Percentiles rank a stretch among this genome's conserved stretches.
phyloP scores from a whole-genome alignment of 2,329 filamentous ascomycete species.

The Pyrenochaeta sp. region DNA sequence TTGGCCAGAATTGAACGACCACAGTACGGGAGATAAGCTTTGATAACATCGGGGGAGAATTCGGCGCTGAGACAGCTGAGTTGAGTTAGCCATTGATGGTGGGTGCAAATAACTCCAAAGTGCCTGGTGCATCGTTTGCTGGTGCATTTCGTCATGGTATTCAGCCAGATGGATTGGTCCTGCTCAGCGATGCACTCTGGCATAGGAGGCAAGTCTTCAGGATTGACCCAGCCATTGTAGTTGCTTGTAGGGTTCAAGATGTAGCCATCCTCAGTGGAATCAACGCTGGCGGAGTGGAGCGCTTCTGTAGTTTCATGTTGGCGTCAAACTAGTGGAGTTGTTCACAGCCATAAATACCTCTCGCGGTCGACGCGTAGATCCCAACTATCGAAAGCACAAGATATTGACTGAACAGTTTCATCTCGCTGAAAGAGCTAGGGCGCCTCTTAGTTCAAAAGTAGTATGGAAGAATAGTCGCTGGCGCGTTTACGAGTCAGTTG shows the following conservation, averaged over 20 bases:
- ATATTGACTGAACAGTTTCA: too few species aligned
- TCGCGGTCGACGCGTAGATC: too few species aligned
- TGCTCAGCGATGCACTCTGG: conserved; percentile 49
- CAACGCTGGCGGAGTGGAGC: neutral
- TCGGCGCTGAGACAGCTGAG: conserved; percentile 42
- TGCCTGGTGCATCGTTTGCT: conserved; percentile 38
- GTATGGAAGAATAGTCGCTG: too few species aligned
- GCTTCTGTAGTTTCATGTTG: neutral
- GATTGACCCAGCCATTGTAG: conserved; percentile 43
- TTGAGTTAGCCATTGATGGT: conserved; percentile 45
- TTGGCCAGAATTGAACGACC: conserved; percentile 44
- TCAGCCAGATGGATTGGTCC: conserved; percentile 41
- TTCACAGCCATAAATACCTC: too few species aligned
- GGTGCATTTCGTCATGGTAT: conserved; percentile 43
- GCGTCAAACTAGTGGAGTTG: neutral
- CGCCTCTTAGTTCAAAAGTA: too few species aligned
- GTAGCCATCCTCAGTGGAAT: neutral
- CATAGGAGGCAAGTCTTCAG: conserved; percentile 45
- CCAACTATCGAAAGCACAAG: too few species aligned
- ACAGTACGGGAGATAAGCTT: conserved; percentile 37
- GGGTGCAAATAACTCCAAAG: conserved; percentile 45
- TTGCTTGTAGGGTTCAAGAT: neutral
- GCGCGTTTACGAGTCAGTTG: too few species aligned
- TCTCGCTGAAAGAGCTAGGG: too few species aligned
- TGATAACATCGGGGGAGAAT: conserved; percentile 38